Conservation (phyloP, 2,329 filamentous ascomycete species). For the Penicillium thymicola region DNA sequence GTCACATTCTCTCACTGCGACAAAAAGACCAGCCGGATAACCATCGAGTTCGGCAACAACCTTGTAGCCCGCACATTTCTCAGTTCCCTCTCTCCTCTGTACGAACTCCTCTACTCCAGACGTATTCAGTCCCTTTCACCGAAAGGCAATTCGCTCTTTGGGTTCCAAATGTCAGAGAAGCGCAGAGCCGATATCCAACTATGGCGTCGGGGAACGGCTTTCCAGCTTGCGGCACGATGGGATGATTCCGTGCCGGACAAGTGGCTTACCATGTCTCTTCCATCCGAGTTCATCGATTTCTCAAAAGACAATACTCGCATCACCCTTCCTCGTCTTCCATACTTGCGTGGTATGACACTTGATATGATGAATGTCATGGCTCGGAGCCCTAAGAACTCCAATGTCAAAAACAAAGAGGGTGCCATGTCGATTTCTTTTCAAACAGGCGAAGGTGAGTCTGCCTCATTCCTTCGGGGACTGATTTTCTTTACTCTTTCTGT, state of each 20-base stretch:
- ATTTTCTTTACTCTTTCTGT: background rate
- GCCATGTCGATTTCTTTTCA: slow-evolving; percentile 28
- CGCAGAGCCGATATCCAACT: slow-evolving; percentile 29
- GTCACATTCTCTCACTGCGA: slow-evolving; percentile 32
- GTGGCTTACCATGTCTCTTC: slow-evolving; percentile 29
- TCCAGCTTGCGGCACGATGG: slow-evolving; percentile 30
- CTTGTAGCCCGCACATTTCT: slow-evolving; percentile 22
- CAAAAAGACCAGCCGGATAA: slow-evolving; percentile 18
- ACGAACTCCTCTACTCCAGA: slow-evolving; percentile 30
- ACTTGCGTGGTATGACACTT: slow-evolving; percentile 24
- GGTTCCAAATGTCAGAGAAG: slow-evolving; percentile 25
- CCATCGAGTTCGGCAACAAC: slow-evolving; percentile 23
- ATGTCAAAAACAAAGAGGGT: slow-evolving; percentile 15
- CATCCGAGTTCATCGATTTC: slow-evolving; percentile 9
- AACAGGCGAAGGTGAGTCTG: slow-evolving; percentile 20
- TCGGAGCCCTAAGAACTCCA: slow-evolving; percentile 23
- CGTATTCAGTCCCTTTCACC: slow-evolving; percentile 26
- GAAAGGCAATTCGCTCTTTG: slow-evolving; percentile 23
- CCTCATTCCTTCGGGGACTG: too few species aligned
- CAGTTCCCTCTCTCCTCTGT: slow-evolving; percentile 25
- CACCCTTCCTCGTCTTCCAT: slow-evolving; percentile 19
- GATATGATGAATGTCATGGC: slow-evolving; percentile 30
- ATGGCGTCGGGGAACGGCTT: slow-evolving; percentile 25
- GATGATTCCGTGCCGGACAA: slow-evolving; percentile 25
- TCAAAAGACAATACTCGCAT: slow-evolving; percentile 23